Percentiles rank a stretch among this genome's conserved stretches.
Conservation (phyloP, 768 basidiomycete genomes). For the Leccinellum luteum region DNA sequence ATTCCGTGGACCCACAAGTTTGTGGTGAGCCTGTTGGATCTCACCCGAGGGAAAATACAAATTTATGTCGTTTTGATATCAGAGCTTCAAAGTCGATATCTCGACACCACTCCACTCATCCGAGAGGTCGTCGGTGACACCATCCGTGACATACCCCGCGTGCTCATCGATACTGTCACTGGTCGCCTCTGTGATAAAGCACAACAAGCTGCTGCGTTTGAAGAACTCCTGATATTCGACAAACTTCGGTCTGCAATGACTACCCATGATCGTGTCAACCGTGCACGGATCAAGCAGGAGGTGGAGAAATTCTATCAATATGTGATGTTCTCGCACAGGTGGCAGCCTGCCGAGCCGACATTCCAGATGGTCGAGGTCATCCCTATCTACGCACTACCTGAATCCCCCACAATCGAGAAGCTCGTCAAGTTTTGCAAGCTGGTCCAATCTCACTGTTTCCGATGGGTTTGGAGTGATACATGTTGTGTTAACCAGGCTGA, state of each 20-base stretch:
- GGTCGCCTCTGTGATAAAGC: background rate
- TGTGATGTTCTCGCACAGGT: background rate
- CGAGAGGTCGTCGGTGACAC: too few relatives aligned
- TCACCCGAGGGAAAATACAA: too few relatives aligned
- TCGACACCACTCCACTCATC: too few relatives aligned
- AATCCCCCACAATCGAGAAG: background rate
- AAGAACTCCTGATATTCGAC: background rate
- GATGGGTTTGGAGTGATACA: background rate
- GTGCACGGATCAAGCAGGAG: background rate
- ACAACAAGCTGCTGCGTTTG: background rate
- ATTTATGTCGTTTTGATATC: too few relatives aligned
- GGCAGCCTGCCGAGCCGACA: background rate
- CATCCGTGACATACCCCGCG: too few relatives aligned
- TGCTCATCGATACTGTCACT: too few relatives aligned
- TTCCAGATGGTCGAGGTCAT: background rate
- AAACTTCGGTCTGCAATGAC: background rate
- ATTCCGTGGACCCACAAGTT: background rate
- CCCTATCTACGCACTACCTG: background rate
- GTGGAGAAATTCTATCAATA: background rate
- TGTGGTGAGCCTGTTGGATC: too few relatives aligned
- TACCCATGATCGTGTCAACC: background rate
- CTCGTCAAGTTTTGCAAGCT: background rate
- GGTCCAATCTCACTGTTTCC: background rate
- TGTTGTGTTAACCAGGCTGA: background rate
- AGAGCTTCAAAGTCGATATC: too few relatives aligned